phyloP scores from a whole-genome alignment of 2,329 filamentous ascomycete species.

The Didymosphaeria variabile region DNA sequence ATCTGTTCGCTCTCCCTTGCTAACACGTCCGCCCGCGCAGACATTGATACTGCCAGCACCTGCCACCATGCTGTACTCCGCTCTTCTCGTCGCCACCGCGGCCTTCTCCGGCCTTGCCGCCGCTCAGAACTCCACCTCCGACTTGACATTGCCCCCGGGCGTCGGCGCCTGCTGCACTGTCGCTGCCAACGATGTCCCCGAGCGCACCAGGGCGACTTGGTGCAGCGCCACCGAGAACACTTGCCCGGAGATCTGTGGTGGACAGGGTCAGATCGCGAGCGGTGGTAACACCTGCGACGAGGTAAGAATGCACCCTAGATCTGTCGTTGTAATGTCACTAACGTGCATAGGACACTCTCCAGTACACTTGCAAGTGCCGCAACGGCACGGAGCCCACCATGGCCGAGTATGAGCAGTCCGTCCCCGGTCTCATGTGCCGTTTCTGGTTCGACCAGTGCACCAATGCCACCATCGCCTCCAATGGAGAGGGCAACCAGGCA shows the following conservation, averaged over 20 bases:
- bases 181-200: constrained; percentile 52
- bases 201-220: constrained; percentile 57
- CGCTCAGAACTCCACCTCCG: constrained; percentile 54
- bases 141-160: constrained; percentile 26
- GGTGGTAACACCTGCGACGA: constrained; percentile 64
- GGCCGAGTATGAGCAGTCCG: constrained; percentile 63
- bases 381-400: constrained; percentile 66
- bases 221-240: constrained; percentile 67
- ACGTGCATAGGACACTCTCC: constrained; percentile 57
- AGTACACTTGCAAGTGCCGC: constrained; percentile 66
- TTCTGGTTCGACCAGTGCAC: constrained; percentile 58
- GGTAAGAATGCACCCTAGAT: constrained; percentile 54
- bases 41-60: constrained; percentile 49
- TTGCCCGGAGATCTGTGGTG: constrained; percentile 68
- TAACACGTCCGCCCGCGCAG: constrained; percentile 36
- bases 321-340: constrained; percentile 19
- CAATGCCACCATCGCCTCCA: constrained; percentile 35
- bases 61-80: constrained; percentile 58
- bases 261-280: constrained; percentile 49
- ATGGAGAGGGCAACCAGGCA: constrained; percentile 34
- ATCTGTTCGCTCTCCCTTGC: constrained; percentile 19
- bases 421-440: constrained; percentile 69
- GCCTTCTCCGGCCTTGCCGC: constrained; percentile 57
- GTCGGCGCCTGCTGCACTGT: constrained; percentile 53
- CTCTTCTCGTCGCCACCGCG: constrained; percentile 56